Evolutionary conservation across 768 basidiomycete species (phyloP), one percentile per base, ranked within the genome.

Genomic region (Psilocybe azurescens): DNA sequence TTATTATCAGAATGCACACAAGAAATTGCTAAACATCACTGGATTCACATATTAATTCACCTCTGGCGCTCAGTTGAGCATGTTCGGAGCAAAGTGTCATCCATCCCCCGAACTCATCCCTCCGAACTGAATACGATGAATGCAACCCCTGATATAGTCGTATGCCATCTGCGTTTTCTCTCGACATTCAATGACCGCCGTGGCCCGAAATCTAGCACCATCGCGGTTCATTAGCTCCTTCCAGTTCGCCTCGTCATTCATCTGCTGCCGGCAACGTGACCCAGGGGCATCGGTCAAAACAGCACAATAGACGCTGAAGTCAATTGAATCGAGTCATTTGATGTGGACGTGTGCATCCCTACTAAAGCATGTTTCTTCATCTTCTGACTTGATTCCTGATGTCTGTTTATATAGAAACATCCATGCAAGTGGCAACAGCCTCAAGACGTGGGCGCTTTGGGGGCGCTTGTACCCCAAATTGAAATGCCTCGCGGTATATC

Each of bases 361-460:
- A 16, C n/a, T 44, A n/a, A 44, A 44, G 41, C 41, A 44, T 44
- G 41, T 44, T 44, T 44, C 41, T 44, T n/a, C 41, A 44, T 44
- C 14, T n/a, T 44, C 11, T 44, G 41, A 38, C 39, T 20, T 32
- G 50, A 13, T 33, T 58, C 36, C 48, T 58, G 57, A 58, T 58
- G 49, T 32, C 50, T n/a, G 41, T 30, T 38, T 48, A 51, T 56
- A 41, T 32, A 39, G 39, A 14, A 56, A 4, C 10, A 29, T 39
- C 24, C 20, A 50, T 51, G 28, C 8, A 9, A 44, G 41, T 53
- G 30, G 59, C 41, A 53, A 60, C 59, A 44, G 59, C 51, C 59
- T 60, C 24, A 39, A 47, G 59, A 41, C 41, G 53, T 60, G 59
- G 59, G 59, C 59, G 59, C 59, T 60, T 60, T 44, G 51, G 44